Evolutionary conservation across 306 rosid species (phyloP), one percentile per base, ranked within the genome.

Genomic region (Fragaria nilgerrensis): DNA sequence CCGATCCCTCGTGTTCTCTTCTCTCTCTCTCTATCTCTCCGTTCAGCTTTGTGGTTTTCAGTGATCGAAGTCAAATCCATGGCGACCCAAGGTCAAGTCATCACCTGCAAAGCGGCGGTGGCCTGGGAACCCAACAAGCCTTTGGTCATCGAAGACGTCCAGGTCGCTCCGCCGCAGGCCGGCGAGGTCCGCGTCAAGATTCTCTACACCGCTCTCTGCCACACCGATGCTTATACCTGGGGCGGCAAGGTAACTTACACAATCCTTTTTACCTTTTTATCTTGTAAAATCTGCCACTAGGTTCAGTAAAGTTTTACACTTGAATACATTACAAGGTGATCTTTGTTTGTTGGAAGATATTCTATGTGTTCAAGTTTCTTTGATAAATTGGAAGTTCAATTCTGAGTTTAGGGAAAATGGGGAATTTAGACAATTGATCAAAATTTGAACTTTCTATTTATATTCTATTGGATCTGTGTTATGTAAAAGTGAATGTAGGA

Each of bases 61-160:
- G 56, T 55, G 47, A 44, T 32, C 16, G 0, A 1, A 34, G 43
- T 34, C 19, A 44, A 80, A 16, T 80, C 85, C 59, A 93, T 93
- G 98, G 96, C 97, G 70, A 88, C 94, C 45, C 90, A 82, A 82
- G 98, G 96, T 81, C 94, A 89, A 87, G 88, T 94, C 16, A 94
- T 94, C 80, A 90, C 98, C 70, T 94, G 97, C 98, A 94, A 91
- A 90, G 97, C 95, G 43, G 96, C 95, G 89, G 97, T 94, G 96
- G 96, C 96, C 86, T 94, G 93, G 96, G 98, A 92, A 90, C 92
- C 98, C 86, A 90, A 89, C 64, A 95, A 92, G 77, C 93, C 98
- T 32, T 77, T 95, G 85, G 82, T 76, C 39, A 88, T 95, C 55
- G 92, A 92, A 78, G 97, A 95, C 67, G 95, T 95, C 63, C 86